phyloP scores from a whole-genome alignment of 2,329 filamentous ascomycete genomes.

The Catunica adiposa region DNA sequence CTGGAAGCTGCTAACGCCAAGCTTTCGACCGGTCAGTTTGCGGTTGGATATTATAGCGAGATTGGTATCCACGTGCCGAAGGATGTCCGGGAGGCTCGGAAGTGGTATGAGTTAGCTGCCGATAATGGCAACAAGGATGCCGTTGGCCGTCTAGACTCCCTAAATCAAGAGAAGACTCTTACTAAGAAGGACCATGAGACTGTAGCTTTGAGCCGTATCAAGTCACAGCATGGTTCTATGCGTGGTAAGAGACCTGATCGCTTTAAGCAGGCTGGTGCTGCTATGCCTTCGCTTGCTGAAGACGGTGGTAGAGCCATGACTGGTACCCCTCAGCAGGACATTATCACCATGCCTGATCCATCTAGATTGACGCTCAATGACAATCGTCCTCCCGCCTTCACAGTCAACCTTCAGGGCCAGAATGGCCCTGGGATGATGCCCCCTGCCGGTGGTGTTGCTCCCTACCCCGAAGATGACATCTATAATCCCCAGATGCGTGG shows the following conservation, averaged over 20 bases:
- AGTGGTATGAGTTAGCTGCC: constrained; percentile 82
- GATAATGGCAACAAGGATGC: constrained; percentile 89
- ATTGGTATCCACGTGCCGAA: constrained; percentile 86
- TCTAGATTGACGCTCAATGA: constrained; percentile 16
- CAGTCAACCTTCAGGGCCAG: constrained; percentile 29
- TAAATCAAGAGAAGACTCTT: constrained; percentile 66
- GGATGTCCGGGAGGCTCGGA: constrained; percentile 63
- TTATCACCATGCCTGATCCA: constrained; percentile 25
- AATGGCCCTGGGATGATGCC: neutral
- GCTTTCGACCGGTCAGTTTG: constrained; percentile 83
- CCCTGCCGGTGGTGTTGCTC: constrained; percentile 28
- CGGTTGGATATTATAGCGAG: constrained; percentile 92
- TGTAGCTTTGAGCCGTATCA: constrained; percentile 76
- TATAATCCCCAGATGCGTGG: constrained; percentile 31
- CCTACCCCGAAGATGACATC: constrained; percentile 38
- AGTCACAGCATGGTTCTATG: constrained; percentile 58
- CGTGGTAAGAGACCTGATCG: constrained; percentile 43
- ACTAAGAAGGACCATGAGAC: constrained; percentile 88
- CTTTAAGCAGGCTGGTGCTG: constrained; percentile 21
- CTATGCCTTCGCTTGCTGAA: constrained; percentile 36
- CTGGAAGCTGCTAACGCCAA: constrained; percentile 68
- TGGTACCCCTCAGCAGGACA: constrained; percentile 14
- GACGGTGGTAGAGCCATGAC: constrained; percentile 17
- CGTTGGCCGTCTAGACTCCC: constrained; percentile 60
- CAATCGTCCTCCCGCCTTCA: constrained; percentile 32